Conservation (phyloP, 1,284 basidiomycete genomes). For the Trichosporon faecale region DNA sequence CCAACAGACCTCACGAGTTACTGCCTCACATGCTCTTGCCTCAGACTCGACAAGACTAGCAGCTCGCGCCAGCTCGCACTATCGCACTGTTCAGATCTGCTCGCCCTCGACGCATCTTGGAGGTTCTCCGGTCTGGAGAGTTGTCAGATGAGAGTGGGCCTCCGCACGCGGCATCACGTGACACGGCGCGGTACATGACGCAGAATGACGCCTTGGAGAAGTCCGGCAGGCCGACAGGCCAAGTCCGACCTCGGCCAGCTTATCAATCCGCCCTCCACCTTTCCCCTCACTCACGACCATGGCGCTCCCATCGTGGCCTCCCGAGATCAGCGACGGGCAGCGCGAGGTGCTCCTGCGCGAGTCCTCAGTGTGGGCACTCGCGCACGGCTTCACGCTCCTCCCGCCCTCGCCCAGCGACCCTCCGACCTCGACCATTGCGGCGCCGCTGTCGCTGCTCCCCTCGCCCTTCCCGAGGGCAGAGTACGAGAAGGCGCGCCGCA, state of each 20-base stretch:
- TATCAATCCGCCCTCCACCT: not conserved
- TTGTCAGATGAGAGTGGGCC: not conserved
- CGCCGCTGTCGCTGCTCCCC: slow-evolving; percentile 82
- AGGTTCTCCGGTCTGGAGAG: not conserved
- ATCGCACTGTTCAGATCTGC: not conserved
- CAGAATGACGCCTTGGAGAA: slow-evolving; percentile 8
- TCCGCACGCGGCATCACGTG: not conserved
- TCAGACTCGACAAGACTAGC: too few species aligned
- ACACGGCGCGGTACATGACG: not conserved
- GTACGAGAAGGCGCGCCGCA: slow-evolving; percentile 64
- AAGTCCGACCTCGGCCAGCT: not conserved
- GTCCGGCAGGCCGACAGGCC: not conserved
- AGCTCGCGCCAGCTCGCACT: too few species aligned
- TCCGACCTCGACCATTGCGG: slow-evolving; percentile 75
- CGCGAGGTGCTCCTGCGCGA: slow-evolving; percentile 61
- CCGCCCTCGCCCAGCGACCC: slow-evolving; percentile 57
- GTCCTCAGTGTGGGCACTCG: slow-evolving; percentile 79
- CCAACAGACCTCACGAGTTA: too few species aligned
- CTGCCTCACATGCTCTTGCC: too few species aligned
- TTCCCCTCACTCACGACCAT: not conserved
- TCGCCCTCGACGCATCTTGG: not conserved
- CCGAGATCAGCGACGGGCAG: slow-evolving; percentile 61
- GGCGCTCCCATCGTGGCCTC: slow-evolving; percentile 64
- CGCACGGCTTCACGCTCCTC: slow-evolving; percentile 79
- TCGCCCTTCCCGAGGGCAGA: slow-evolving; percentile 75